Evolutionary conservation across 805 yeast genomes (phyloP), one percentile per base, ranked within the genome.

Genomic region (Maudiozyma bulderi): DNA sequence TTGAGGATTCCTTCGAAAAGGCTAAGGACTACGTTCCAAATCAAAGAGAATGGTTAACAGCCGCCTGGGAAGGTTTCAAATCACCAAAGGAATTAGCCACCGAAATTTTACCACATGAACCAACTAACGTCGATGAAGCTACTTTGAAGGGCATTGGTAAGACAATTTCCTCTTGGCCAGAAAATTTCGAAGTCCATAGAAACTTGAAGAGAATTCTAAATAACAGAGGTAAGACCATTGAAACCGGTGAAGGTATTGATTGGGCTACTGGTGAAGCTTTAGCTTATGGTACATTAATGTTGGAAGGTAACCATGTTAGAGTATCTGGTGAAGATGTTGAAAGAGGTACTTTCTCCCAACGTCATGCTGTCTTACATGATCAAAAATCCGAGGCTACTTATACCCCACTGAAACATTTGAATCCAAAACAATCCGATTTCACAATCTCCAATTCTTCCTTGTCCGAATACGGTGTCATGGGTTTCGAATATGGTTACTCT

Each of bases 191-290:
- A 64, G 83, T 89, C 49, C 99, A 93, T 78, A 84, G 87, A 70
- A 93, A 93, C 76, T 77, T 93, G 73, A 88, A 90, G 79, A 87
- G 99, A 77, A 93, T 93, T 62, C 76, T 93, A 70, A 80, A 77
- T 65, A 77, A 80, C 62, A 86, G 99, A 75, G 78, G 84, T 70
- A 93, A 93, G 76, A 69, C 95, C 43, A 77, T 83, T 51, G 93
- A 87, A 58, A 68, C 80, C 15, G 99, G 99, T 65, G 88, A 85
- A 71, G 95, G 91, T 64, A 88, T 93, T 57, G 99, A 93, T 71
- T 93, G 98, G 99, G 84, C 99, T 44, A 93, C 99, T 51, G 99
- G 96, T 80, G 99, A 93, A 75, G 98, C 98, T 44, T 81, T 93
- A 60, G 99, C 99, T 15, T 91, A 84, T 62, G 99, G 98, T 65